Percentiles rank a stretch among this genome's conserved stretches.
These are phyloP conservation scores for Erigeron philadelphicus DNA, from an alignment of 140 eudicot genomes.

Conservation along the genomic window DNA sequence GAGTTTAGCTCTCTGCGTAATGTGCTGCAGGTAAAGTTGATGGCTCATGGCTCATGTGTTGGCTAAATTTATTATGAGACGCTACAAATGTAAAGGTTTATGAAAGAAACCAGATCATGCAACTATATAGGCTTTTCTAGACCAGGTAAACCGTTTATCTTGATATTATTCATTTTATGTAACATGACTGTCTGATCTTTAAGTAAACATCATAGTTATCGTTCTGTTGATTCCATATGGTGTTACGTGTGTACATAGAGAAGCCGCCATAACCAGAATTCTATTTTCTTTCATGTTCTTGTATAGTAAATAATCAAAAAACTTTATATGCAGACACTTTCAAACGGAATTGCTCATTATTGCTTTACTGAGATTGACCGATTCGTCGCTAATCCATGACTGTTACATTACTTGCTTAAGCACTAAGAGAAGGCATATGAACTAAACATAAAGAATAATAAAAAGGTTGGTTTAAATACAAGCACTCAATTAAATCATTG, in stretches of 20 bases:
- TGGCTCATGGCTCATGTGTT: not conserved
- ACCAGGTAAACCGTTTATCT: not conserved
- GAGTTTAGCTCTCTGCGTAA: too few species aligned
- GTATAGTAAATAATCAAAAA: not conserved
- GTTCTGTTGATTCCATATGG: too few species aligned
- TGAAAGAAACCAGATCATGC: not conserved
- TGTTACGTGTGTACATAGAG: not conserved
- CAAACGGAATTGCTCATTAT: too few species aligned
- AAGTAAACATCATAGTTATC: not conserved
- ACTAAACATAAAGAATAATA: not conserved
- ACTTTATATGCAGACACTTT: not conserved
- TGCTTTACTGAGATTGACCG: not conserved
- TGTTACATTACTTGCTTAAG: not conserved
- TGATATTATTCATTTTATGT: not conserved
- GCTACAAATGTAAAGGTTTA: not conserved
- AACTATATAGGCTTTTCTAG: not conserved
- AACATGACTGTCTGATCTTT: not conserved
- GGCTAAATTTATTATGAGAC: not conserved
- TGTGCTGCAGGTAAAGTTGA: too few species aligned
- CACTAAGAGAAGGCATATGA: constrained; percentile 5
- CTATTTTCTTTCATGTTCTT: not conserved
- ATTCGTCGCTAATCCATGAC: not conserved
- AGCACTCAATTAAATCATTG: too few species aligned
- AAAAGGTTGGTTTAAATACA: not conserved
- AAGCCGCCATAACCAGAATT: not conserved